Evolutionary conservation across 2,329 filamentous ascomycete genomes (phyloP), one percentile per base, ranked within the genome.

Genomic region (Ophiognomonia clavigignenti-juglandacearum): DNA sequence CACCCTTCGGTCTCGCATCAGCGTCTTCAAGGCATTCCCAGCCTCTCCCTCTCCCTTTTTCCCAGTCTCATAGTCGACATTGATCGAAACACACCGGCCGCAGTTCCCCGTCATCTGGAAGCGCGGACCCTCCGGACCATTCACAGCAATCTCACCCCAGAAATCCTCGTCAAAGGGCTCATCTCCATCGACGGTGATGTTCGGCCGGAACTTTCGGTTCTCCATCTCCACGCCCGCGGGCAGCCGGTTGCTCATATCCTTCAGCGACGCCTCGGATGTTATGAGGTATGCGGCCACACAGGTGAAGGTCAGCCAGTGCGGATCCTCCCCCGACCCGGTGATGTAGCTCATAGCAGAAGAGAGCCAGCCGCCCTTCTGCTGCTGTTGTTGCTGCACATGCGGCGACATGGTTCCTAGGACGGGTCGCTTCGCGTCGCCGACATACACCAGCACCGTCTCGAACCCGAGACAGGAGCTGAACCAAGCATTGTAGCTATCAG

Each of bases 231-330:
- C 58, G 24, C 73, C 63, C 11, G 66, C 66, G 0, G 73, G 66
- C 6, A 88, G 64, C 4, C 82, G 73, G 6, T 61, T 61, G 27
- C 77, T 80, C 39, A 95, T 77, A 55, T 87, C 74, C 18, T 72
- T 65, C n/a, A 91, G 74, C 1, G 86, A 93, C 2, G 80, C 75
- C 51, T 82, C 74, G 1, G 83, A 87, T 5, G 84, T 75, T 20
- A 96, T 64, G 13, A 96, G 75, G 61, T 86, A 86, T 1, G 88
- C 85, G 1, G 87, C 86, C 53, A 79, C 78, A 64, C 93, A 88
- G 32, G 82, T 78, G 64, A 92, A 93, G 2, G 78, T 80, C 36
- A 92, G 73, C 59, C 70, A 76, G 29, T 73, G 68, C 11, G 69
- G 60, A 11, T 73, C 64, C 8, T 57, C 42, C 10, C 39, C 52